These are phyloP conservation scores for Leccinum truebloodii DNA, from an alignment of 768 basidiomycete genomes.

Conservation along the genomic window DNA sequence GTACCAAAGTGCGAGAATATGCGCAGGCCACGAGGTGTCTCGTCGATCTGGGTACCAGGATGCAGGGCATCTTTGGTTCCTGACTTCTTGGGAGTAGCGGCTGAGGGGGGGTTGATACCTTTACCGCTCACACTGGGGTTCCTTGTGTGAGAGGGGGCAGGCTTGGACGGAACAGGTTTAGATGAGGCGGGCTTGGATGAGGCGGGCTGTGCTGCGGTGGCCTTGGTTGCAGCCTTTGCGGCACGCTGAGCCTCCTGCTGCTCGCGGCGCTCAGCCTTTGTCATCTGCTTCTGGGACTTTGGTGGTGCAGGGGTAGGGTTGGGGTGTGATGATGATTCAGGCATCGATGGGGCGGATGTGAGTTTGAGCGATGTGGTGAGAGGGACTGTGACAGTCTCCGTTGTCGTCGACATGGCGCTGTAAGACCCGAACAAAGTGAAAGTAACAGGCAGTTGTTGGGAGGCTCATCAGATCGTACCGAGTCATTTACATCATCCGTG, in stretches of 20 bases:
- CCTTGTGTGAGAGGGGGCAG: slow-evolving; percentile 32
- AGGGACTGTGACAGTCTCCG: slow-evolving; percentile 18
- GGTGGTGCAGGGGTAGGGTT: slow-evolving; percentile 13
- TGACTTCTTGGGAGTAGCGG: slow-evolving; percentile 26
- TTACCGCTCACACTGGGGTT: slow-evolving; percentile 24
- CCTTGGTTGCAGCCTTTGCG: slow-evolving; percentile 60
- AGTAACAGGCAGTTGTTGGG: too few species aligned
- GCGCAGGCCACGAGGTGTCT: slow-evolving; percentile 58
- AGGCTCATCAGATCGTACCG: not conserved
- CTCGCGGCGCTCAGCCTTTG: slow-evolving; percentile 79
- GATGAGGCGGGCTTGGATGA: slow-evolving; percentile 29
- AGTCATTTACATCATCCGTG: slow-evolving; percentile 12
- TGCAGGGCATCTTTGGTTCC: slow-evolving; percentile 30
- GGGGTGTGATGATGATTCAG: slow-evolving; percentile 4
- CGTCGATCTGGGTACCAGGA: slow-evolving; percentile 35
- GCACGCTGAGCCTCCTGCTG: slow-evolving; percentile 80
- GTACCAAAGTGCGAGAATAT: slow-evolving; percentile 88
- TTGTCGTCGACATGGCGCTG: slow-evolving; percentile 26
- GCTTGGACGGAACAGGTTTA: slow-evolving; percentile 18
- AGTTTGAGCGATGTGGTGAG: slow-evolving; percentile 21
- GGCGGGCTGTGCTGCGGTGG: slow-evolving; percentile 23
- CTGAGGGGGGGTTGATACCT: slow-evolving; percentile 13
- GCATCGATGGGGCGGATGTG: slow-evolving; percentile 8
- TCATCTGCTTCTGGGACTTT: slow-evolving; percentile 68
- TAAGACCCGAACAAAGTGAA: not conserved